Conservation (phyloP, 2,329 filamentous ascomycete genomes). For the Cercospora zeae-maydis region DNA sequence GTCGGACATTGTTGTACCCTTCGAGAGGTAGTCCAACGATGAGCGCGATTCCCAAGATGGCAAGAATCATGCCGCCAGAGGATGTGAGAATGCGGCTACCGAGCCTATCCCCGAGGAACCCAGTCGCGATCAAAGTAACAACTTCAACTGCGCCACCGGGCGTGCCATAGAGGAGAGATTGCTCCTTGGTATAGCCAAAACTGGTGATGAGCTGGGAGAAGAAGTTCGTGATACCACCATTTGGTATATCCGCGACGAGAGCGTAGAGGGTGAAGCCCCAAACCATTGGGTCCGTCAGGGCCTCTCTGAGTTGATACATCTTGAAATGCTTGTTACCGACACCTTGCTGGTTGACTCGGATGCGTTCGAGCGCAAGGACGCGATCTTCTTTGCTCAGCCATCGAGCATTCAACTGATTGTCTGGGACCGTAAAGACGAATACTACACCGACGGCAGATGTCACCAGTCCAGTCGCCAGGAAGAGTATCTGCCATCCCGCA, state of each 20-base stretch:
- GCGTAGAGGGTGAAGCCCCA: slow-evolving; percentile 61
- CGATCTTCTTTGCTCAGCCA: slow-evolving; percentile 66
- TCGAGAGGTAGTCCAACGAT: slow-evolving; percentile 59
- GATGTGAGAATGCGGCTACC: slow-evolving; percentile 57
- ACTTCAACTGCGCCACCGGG: slow-evolving; percentile 65
- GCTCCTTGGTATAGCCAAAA: slow-evolving; percentile 62
- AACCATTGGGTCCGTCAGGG: slow-evolving; percentile 55
- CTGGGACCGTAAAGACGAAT: slow-evolving; percentile 51
- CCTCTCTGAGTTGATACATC: slow-evolving; percentile 59
- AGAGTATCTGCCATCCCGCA: slow-evolving; percentile 62
- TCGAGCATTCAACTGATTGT: slow-evolving; percentile 58
- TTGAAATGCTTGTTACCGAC: slow-evolving; percentile 55
- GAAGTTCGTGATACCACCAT: slow-evolving; percentile 59
- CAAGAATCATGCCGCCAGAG: slow-evolving; percentile 49
- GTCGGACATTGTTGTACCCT: slow-evolving; percentile 53
- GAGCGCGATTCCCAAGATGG: slow-evolving; percentile 61
- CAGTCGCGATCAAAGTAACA: slow-evolving; percentile 54
- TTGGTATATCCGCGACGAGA: slow-evolving; percentile 55
- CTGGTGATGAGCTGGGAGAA: slow-evolving; percentile 58
- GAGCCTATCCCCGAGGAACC: slow-evolving; percentile 55
- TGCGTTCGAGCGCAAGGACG: slow-evolving; percentile 64
- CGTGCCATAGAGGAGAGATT: slow-evolving; percentile 62
- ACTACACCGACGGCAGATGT: slow-evolving; percentile 42
- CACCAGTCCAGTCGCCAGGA: slow-evolving; percentile 45
- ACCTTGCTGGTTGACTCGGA: slow-evolving; percentile 71